Conservation (phyloP, 192 early-diverging fungal species). For the Backusella tarrabulga region DNA sequence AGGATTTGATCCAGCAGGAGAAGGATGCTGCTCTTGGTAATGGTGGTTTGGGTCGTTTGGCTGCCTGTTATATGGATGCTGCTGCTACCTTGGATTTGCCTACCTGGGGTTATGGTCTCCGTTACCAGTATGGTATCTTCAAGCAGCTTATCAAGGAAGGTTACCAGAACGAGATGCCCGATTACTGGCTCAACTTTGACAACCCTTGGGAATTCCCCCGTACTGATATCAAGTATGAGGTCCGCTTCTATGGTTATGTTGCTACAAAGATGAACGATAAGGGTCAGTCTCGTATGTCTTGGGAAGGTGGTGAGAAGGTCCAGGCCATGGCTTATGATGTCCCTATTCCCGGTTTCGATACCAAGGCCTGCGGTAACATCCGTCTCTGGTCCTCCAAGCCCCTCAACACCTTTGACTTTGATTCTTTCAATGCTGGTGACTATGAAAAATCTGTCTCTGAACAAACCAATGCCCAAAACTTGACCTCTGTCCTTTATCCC, state of each 20-base stretch:
- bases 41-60: conserved; percentile 94
- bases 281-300: conserved; percentile 64
- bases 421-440: conserved; percentile 85
- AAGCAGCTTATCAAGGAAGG: conserved; percentile 96
- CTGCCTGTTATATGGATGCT: conserved; percentile 98
- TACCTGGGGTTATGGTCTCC: conserved; percentile 96
- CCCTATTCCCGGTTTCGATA: conserved; percentile 88
- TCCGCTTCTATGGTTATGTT: conserved; percentile 89
- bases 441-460: conserved; percentile 91
- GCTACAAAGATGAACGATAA: conserved; percentile 67
- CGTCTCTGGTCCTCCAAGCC: conserved; percentile 97
- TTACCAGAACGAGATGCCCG: conserved; percentile 91
- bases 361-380: conserved; percentile 96
- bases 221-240: conserved; percentile 85
- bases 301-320: conserved; percentile 86
- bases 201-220: conserved; percentile 98
- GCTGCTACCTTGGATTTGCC: conserved; percentile 92
- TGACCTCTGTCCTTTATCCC: conserved; percentile 94
- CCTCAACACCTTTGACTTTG: conserved; percentile 82
- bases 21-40: conserved; percentile 96
- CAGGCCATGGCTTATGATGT: conserved; percentile 96
- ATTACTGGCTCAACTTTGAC: conserved; percentile 96
- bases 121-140: conserved; percentile 99
- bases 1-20: conserved; percentile 93
- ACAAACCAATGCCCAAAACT: conserved; percentile 90